phyloP scores from a whole-genome alignment of 768 basidiomycete genomes.

The Tephrocybe sp. region DNA sequence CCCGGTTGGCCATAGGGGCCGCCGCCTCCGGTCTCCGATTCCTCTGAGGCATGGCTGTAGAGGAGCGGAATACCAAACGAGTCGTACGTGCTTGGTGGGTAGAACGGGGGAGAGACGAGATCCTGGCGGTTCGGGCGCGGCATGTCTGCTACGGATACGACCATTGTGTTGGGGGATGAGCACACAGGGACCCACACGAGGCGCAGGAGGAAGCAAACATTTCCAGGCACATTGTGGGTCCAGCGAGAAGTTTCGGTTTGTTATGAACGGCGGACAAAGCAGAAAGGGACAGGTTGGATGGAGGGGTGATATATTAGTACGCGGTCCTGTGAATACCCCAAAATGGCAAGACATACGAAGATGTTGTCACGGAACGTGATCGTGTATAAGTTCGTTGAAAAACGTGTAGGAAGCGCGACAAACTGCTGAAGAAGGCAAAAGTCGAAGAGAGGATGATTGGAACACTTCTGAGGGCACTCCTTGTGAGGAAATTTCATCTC shows the following conservation, averaged over 20 bases:
- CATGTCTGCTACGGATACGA: constrained; percentile 16
- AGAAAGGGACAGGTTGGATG: constrained; percentile 4
- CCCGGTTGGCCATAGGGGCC: constrained; percentile 11
- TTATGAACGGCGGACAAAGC: constrained; percentile 1
- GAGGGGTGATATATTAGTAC: constrained; percentile 15
- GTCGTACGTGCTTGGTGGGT: constrained; percentile 4
- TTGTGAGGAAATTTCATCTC: constrained; percentile 12
- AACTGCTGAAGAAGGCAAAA: constrained; percentile 1
- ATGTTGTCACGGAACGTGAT: constrained; percentile 19
- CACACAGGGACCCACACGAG: constrained; percentile 16
- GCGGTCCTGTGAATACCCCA: constrained; percentile 6
- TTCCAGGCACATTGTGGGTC: constrained; percentile 14
- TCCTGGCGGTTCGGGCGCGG: constrained; percentile 11
- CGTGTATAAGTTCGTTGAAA: constrained; percentile 7
- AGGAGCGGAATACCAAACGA: constrained; percentile 15
- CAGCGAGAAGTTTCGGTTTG: background rate
- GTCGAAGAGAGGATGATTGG: constrained; percentile 1
- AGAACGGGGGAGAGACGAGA: constrained; percentile 6
- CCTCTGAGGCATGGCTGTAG: constrained; percentile 17
- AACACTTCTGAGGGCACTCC: constrained; percentile 11
- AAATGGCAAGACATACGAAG: constrained; percentile 17
- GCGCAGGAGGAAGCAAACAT: background rate
- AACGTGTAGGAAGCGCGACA: background rate
- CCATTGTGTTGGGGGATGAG: constrained; percentile 9
- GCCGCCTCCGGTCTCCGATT: constrained; percentile 17